Percentiles rank a stretch among this genome's conserved stretches.
phyloP scores from a whole-genome alignment of 2,329 filamentous ascomycete genomes.

The Colletotrichum echinochloae region DNA sequence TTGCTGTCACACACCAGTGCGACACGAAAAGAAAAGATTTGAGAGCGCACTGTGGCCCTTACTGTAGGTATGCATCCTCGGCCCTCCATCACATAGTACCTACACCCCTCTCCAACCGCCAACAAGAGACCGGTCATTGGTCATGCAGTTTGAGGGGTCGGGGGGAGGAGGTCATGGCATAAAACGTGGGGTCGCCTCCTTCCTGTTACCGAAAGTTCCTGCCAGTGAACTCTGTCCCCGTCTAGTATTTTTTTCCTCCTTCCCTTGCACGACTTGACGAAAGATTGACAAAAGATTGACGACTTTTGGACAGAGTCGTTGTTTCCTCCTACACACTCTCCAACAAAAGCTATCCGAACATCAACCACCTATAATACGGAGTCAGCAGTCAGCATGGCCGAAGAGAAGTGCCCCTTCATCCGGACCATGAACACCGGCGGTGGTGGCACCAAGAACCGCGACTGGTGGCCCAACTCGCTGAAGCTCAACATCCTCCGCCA shows the following conservation, averaged over 20 bases:
- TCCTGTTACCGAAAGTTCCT: not conserved
- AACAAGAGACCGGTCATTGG: constrained; percentile 37
- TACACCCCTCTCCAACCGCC: constrained; percentile 10
- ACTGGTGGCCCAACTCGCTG: constrained; percentile 81
- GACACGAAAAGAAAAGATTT: constrained; percentile 15
- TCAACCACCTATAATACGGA: not conserved
- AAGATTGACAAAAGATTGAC: constrained; percentile 18
- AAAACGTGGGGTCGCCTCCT: constrained; percentile 39
- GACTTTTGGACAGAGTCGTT: not conserved
- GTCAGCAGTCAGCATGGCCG: constrained; percentile 29
- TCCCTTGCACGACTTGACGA: constrained; percentile 2
- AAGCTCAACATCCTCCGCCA: constrained; percentile 80
- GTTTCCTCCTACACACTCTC: not conserved
- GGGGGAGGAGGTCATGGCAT: constrained; percentile 19
- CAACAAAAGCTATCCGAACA: not conserved
- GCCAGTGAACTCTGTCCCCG: not conserved
- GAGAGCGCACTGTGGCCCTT: constrained; percentile 27
- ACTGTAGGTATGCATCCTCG: constrained; percentile 33
- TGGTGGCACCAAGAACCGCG: constrained; percentile 73
- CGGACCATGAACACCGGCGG: constrained; percentile 60
- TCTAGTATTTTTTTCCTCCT: not conserved
- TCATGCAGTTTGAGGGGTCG: constrained; percentile 37
- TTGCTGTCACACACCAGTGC: constrained; percentile 32
- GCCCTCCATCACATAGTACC: constrained; percentile 1
- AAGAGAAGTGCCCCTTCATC: constrained; percentile 35